Base-by-base conservation (phyloP, 129 eudicot genomes). In the Glebionis coronaria region DNA sequence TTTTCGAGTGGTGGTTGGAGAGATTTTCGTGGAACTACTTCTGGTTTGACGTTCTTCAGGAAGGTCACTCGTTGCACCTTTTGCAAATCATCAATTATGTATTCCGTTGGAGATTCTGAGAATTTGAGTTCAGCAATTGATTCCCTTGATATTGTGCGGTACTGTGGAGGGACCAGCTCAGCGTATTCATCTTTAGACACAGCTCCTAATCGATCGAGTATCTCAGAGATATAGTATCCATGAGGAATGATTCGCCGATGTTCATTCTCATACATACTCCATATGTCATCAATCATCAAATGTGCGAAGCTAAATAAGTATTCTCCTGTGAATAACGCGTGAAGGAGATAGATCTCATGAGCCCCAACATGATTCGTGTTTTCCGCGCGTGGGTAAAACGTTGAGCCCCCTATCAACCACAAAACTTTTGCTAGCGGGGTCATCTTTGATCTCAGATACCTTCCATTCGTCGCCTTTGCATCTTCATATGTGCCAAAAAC, bases 261-360 rank as follows among this genome's bases (percentile, higher is more conserved):
- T 16, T 18, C 3, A 0, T 62, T 21, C 67, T 62, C 52, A 62
- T 62, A 62, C 67, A 62, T 62, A 42, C 44, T 10, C 67, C 67
- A 42, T 40, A 62, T 62, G 67, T 40, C 50, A 62, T 62, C 52
- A 4, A 62, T 38, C 67, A 62, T 62, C 35, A 62, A 62, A 9
- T 62, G 52, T 2, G 53, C 67, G 44, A 62, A 42, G 31, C 67
- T 62, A 62, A 18, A 62, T 10, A 62, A 62, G 52, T 9, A 16
- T 16, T 62, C 67, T 9, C 67, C 52, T 0, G 31, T 61, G 28
- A 40, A 61, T 35, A 61, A 18, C n/a, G 51, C 50, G 9, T 62
- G 52, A 42, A 62, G 67, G 12, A 62, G 67, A 62, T 38, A 42
- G 12, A 62, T 18, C 67, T 62, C 52, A 18, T 25, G 42, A 9